These are phyloP conservation scores for Paecilomyces sp. DNA, from an alignment of 2,329 filamentous ascomycete genomes.

Conservation along the genomic window DNA sequence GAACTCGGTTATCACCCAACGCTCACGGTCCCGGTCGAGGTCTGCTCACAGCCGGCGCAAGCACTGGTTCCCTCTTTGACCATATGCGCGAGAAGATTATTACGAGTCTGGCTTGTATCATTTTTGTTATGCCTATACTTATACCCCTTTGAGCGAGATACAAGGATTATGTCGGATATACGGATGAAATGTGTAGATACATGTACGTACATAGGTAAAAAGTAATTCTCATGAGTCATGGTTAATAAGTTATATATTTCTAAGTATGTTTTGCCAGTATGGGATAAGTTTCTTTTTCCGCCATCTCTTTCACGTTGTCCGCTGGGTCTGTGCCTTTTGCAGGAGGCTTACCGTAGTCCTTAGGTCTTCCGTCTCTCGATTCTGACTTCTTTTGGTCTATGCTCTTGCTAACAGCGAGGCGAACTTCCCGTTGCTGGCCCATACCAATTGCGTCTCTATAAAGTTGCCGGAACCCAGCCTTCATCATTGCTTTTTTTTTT, in stretches of 20 bases:
- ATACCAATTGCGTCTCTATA: too few species aligned
- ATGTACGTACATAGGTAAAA: background rate
- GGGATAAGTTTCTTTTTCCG: too few species aligned
- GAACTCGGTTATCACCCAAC: conserved; percentile 18
- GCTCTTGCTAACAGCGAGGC: too few species aligned
- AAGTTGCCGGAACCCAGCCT: too few species aligned
- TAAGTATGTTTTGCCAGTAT: background rate
- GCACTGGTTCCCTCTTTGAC: background rate
- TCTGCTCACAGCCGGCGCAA: background rate
- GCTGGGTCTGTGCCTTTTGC: too few species aligned
- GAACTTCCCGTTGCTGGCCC: too few species aligned
- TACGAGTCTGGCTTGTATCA: background rate
- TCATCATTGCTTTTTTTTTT: too few species aligned
- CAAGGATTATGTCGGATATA: background rate
- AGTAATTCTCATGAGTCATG: background rate
- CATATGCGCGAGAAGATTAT: background rate
- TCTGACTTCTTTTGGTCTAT: too few species aligned
- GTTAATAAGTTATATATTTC: background rate
- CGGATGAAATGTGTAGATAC: background rate
- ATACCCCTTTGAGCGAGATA: background rate
- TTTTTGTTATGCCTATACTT: background rate
- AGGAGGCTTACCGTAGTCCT: too few species aligned
- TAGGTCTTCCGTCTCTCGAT: too few species aligned
- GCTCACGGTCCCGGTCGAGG: conserved; percentile 4
- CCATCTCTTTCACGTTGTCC: too few species aligned